These are phyloP conservation scores for Flaveria floridana DNA, from an alignment of 140 eudicot genomes.

Conservation along the genomic window DNA sequence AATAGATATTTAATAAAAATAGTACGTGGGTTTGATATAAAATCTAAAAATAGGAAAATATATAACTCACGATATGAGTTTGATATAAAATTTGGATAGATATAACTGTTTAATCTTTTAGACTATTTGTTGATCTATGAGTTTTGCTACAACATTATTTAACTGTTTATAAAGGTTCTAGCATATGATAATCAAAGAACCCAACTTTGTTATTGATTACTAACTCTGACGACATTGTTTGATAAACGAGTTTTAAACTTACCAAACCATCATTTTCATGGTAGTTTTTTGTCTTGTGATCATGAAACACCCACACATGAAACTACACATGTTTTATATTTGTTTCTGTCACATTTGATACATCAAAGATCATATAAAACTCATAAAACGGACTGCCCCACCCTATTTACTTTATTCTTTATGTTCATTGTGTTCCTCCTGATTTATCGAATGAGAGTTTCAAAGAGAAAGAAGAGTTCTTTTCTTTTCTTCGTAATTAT, in stretches of 20 bases:
- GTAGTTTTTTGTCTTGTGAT: slow-evolving; percentile 14
- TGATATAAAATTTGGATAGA: too few species aligned
- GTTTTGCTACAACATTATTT: background rate
- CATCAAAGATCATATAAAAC: background rate
- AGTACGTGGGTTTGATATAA: too few species aligned
- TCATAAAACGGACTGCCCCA: too few species aligned
- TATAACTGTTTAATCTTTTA: background rate
- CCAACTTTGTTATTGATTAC: background rate
- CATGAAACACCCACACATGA: slow-evolving; percentile 15
- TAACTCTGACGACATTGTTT: background rate
- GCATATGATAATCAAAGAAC: background rate
- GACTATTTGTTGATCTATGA: background rate
- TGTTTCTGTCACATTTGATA: slow-evolving; percentile 8
- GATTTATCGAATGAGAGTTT: too few species aligned
- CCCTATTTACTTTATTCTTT: too few species aligned
- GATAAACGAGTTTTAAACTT: background rate
- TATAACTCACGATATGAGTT: too few species aligned
- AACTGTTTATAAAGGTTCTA: background rate
- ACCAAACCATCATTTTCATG: slow-evolving; percentile 16
- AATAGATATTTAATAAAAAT: too few species aligned
- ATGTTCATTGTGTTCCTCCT: too few species aligned
- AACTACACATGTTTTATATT: slow-evolving; percentile 17
- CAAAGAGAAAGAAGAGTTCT: too few species aligned
- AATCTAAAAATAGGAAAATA: too few species aligned
- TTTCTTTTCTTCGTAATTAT: too few species aligned